phyloP scores from a whole-genome alignment of 1,284 basidiomycete genomes.

The Sporisorium reilianum region DNA sequence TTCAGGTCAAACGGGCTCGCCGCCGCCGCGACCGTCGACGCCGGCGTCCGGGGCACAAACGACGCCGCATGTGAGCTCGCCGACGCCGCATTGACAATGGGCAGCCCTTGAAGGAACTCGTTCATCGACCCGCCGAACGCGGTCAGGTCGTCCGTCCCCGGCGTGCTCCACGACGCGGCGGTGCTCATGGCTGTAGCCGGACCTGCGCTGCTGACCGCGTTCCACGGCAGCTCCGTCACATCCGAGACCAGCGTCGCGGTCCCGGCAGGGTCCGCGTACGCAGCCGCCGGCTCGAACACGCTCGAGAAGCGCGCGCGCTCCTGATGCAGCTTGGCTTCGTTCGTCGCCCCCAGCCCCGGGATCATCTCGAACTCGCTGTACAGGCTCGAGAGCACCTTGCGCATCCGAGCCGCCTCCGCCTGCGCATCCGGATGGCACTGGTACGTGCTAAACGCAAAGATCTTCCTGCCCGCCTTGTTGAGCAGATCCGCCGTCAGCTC shows the following conservation, averaged over 20 bases:
- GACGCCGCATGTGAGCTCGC: conserved; percentile 21
- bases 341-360: conserved; percentile 33
- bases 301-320: conserved; percentile 31
- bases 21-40: conserved; percentile 9
- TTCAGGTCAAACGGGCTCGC: conserved; percentile 41
- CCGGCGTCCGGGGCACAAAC: conserved; percentile 27
- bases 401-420: conserved; percentile 31
- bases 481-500: conserved; percentile 44
- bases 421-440: conserved; percentile 40
- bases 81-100: conserved; percentile 24
- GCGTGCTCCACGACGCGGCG: conserved; percentile 29
- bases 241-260: conserved; percentile 19
- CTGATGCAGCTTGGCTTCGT: conserved; percentile 25
- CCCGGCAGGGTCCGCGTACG: conserved; percentile 5
- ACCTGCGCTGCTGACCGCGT: neutral
- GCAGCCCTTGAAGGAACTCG: conserved; percentile 33
- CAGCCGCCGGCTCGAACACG: conserved; percentile 34
- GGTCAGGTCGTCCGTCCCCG: conserved; percentile 25
- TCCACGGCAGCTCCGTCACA: conserved; percentile 28
- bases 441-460: conserved; percentile 45
- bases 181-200: conserved; percentile 4
- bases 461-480: conserved; percentile 28
- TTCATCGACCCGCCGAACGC: conserved; percentile 22
- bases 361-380: conserved; percentile 46
- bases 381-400: conserved; percentile 19